Evolutionary conservation across 345 rosid genomes (phyloP).

Genomic region (Gossypium ekmanianum): DNA sequence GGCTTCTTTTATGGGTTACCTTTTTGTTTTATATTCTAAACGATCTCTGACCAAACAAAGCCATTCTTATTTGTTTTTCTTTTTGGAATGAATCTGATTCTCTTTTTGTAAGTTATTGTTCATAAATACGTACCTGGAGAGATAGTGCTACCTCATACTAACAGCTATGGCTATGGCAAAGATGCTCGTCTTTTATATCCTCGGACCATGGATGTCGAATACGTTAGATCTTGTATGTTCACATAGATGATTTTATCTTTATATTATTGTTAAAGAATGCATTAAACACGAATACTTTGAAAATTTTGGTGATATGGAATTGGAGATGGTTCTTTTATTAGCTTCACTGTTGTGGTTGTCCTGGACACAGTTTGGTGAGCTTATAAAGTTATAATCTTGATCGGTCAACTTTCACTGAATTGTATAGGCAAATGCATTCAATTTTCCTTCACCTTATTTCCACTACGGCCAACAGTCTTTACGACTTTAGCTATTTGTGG

Average conservation of each 20-base stretch:
- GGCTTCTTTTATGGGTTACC: not conserved
- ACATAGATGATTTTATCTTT: too few species aligned
- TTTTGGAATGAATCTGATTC: too few species aligned
- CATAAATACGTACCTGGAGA: slow-evolving; percentile 26
- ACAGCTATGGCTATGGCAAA: too few species aligned
- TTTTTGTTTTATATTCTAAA: not conserved
- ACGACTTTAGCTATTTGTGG: not conserved
- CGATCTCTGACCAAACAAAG: slow-evolving; percentile 19
- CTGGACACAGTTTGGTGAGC: too few species aligned
- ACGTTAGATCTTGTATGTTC: too few species aligned
- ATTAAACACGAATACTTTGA: too few species aligned
- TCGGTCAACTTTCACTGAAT: not conserved
- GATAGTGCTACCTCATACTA: not conserved
- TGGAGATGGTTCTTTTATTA: too few species aligned
- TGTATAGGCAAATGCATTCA: slow-evolving; percentile 1
- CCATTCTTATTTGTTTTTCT: not conserved
- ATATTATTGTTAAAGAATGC: too few species aligned
- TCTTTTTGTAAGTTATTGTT: not conserved
- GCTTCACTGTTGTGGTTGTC: too few species aligned
- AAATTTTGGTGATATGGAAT: too few species aligned
- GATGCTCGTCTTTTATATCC: too few species aligned
- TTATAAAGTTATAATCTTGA: not conserved
- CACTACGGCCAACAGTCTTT: not conserved
- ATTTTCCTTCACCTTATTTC: not conserved
- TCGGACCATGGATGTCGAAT: too few species aligned